Evolutionary conservation across 768 basidiomycete species (phyloP), one percentile per base, ranked within the genome.

Genomic region (Lactifluus rugatus): DNA sequence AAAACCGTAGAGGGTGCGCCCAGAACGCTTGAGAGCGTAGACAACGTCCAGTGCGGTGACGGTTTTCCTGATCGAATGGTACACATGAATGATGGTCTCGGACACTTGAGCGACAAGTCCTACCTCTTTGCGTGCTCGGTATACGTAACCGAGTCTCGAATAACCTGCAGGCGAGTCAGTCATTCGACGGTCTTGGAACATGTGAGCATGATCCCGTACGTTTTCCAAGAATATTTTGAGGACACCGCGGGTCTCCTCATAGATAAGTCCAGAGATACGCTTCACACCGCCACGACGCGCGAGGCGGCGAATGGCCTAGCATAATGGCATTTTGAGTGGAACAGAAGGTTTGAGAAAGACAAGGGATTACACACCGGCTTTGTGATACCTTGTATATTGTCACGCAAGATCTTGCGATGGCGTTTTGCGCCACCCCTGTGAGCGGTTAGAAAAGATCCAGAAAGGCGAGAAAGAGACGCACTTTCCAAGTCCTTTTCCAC

Each of bases 231-330:
- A 82, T 70, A 80, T 78, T 76, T 81, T 82, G 66, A 82, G 75
- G 44, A 81, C 81, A 72, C 81, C 80, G 62, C 82, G 79, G 58
- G 81, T 83, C 74, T 83, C 81, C 71, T 82, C 81, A 74, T 83
- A 81, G 71, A 82, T 81, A 54, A 80, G 71, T 51, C 76, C 76
- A 31, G 74, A 77, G 70, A 79, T 77, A 77, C 77, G 77, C 78
- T 83, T 83, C 70, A 83, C 81, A 78, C 82, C 81, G 66, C 81
- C 80, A 74, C 81, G 77, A 66, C 80, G 78, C 52, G 80, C 80
- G 57, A 82, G 77, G 75, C 80, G 78, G 63, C 76, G 74, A 68
- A 77, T 78, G 26, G 76, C 75, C 62, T 52, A 26, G 13, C 19
- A 19, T 5, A 8, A 10, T 70, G 48, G 74, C 23, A 39, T 28